Evolutionary conservation across 1,284 basidiomycete genomes (phyloP).

Genomic region (Cerrena zonata): DNA sequence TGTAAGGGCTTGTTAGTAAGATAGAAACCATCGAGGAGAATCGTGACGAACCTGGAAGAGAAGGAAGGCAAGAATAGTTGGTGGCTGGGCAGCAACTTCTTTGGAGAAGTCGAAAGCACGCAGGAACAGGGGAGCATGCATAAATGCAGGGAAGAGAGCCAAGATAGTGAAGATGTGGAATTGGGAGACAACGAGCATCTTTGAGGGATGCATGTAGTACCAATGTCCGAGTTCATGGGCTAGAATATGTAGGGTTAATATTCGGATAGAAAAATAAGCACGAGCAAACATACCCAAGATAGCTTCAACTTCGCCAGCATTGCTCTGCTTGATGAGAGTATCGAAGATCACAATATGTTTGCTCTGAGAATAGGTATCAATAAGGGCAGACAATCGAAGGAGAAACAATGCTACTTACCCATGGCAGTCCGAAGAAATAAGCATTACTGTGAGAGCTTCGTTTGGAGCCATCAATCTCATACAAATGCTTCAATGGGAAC

Average conservation of each 20-base stretch:
- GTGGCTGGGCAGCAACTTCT: slow-evolving; percentile 59
- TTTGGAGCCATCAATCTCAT: slow-evolving; percentile 96
- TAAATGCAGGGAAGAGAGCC: slow-evolving; percentile 86
- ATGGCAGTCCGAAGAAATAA: slow-evolving; percentile 90
- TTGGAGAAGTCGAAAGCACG: slow-evolving; percentile 82
- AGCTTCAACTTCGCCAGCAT: slow-evolving; percentile 85
- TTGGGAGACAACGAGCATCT: slow-evolving; percentile 82
- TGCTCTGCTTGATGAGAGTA: slow-evolving; percentile 87
- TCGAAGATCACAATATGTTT: slow-evolving; percentile 98
- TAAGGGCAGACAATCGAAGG: neutral
- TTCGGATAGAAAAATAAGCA: neutral
- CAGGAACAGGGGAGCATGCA: slow-evolving; percentile 80
- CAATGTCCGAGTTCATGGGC: slow-evolving; percentile 96
- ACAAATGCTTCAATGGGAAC: slow-evolving; percentile 92
- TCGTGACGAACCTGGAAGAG: slow-evolving; percentile 82
- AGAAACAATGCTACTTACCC: slow-evolving; percentile 53
- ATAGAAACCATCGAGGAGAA: slow-evolving; percentile 11
- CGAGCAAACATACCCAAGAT: slow-evolving; percentile 48
- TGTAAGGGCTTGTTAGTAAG: neutral
- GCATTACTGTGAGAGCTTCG: slow-evolving; percentile 92
- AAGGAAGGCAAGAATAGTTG: slow-evolving; percentile 84
- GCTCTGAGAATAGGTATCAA: slow-evolving; percentile 34
- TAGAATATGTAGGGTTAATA: too few relatives aligned
- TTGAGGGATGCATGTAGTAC: slow-evolving; percentile 85
- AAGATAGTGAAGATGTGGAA: slow-evolving; percentile 84